Percentiles rank a stretch among this genome's conserved stretches.
phyloP scores from a whole-genome alignment of 1,284 basidiomycete genomes.

The Austroboletus novae-zelandiae region DNA sequence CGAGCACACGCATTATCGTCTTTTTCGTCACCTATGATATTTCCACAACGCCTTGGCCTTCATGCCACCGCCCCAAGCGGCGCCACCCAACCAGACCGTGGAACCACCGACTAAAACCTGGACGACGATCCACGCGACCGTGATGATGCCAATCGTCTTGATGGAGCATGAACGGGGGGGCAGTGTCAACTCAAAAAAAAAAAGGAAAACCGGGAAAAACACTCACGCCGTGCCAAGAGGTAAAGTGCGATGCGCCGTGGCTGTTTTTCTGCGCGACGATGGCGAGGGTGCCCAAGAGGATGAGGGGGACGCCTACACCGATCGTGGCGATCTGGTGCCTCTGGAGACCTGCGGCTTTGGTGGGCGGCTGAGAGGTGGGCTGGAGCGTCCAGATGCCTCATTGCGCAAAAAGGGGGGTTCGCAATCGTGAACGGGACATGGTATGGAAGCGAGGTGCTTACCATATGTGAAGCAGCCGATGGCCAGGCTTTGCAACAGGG shows the following conservation, averaged over 20 bases:
- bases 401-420: too few species aligned
- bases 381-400: conserved; percentile 72
- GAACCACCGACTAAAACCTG: conserved; percentile 59
- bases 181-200: background rate
- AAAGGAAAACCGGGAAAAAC: background rate
- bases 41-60: conserved; percentile 73
- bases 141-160: conserved; percentile 56
- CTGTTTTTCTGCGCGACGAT: conserved; percentile 55
- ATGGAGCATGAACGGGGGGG: conserved; percentile 2
- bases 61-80: conserved; percentile 59
- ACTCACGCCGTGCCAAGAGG: conserved; percentile 67
- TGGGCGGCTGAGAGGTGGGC: conserved; percentile 62
- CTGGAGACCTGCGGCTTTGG: conserved; percentile 61
- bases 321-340: conserved; percentile 64
- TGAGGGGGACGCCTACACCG: conserved; percentile 49
- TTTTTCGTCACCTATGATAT: conserved; percentile 58
- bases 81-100: conserved; percentile 68
- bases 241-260: conserved; percentile 50
- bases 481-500: conserved; percentile 55
- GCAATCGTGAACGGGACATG: background rate
- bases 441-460: conserved; percentile 24
- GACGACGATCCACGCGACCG: conserved; percentile 51
- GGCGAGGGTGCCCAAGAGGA: conserved; percentile 52
- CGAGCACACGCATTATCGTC: conserved; percentile 3
- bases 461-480: conserved; percentile 59